Base-by-base conservation (phyloP, 2,329 filamentous ascomycete species). In the Penicillium sp. region DNA sequence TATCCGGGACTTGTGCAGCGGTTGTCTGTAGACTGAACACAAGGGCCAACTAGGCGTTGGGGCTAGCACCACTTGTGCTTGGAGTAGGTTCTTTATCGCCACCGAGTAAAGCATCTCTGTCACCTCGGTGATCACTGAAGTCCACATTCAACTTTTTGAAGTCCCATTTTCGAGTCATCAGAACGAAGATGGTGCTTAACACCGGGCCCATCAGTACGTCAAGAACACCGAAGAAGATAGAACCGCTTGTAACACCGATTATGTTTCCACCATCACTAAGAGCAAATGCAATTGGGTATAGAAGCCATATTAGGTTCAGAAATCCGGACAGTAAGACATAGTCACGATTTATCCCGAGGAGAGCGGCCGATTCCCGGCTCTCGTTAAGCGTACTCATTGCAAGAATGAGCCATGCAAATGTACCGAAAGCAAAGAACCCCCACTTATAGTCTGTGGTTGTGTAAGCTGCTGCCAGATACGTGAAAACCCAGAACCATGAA, bases 371-470 rank as follows among this genome's bases (percentile, higher is more conserved):
- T 38, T 67, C 65, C 7, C 66, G 66, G 57, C 77, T 74, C 49
- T 72, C 66, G 50, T 67, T 61, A 28, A 81, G 61, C 2, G 76
- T 80, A 60, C 72, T 75, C 66, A 71, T 68, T 26, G 76, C 74
- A n/a, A 83, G 72, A 50, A 79, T 68, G 6, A 78, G 38, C 57
- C 72, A 80, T 40, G 79, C 77, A 16, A 77, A 59, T 14, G 77
- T 79, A 60, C 80, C 81, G 56, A 82, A 81, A 60, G 70, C 76
- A 64, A 71, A 83, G 73, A 82, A 84, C 5, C 81, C 82, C 81
- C 81, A 83, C 68, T 82, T 83, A 69, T 83, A 83, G 62, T 70
- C 74, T 48, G 75, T 76, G 6, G 64, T 57, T 3, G 78, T 81
- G 68, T 76, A 79, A 52, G 81, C 78, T 21, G 71, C 73, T 52